Evolutionary conservation across 352 stramenopile genomes (phyloP).

Genomic region (Paralagenidium karlingii): DNA sequence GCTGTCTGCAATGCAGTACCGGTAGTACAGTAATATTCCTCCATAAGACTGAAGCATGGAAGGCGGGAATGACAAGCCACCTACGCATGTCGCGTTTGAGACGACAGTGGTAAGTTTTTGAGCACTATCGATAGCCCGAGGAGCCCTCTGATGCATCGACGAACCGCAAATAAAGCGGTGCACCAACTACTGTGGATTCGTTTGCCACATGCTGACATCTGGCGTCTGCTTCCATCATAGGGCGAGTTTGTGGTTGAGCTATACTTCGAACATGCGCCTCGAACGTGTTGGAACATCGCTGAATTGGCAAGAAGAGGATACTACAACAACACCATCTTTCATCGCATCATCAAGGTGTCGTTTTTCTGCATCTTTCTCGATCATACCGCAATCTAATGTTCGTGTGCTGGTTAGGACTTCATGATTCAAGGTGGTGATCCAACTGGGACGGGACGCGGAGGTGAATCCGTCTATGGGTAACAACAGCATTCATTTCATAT

Average conservation of each 20-base stretch:
- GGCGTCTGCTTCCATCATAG: constrained; percentile 7
- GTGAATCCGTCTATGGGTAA: constrained; percentile 87
- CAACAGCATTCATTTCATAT: too few species aligned
- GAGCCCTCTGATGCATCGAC: too few species aligned
- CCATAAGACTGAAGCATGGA: too few species aligned
- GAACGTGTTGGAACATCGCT: constrained; percentile 88
- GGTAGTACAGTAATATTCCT: too few species aligned
- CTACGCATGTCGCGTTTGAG: too few species aligned
- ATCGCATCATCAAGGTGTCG: constrained; percentile 86
- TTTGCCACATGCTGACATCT: neutral
- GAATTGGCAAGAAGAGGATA: constrained; percentile 87
- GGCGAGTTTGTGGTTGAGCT: constrained; percentile 89
- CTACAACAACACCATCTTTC: constrained; percentile 95
- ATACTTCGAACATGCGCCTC: constrained; percentile 87
- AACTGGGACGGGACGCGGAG: constrained; percentile 86
- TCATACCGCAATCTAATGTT: neutral
- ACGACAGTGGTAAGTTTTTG: too few species aligned
- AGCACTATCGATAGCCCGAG: too few species aligned
- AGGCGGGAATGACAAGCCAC: too few species aligned
- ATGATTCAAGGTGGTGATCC: constrained; percentile 95
- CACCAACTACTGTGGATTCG: neutral
- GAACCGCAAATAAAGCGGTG: too few species aligned
- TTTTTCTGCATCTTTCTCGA: too few species aligned
- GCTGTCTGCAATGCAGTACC: too few species aligned
- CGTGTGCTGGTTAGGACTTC: constrained; percentile 54